Evolutionary conservation across 305 asterid genomes (phyloP), one percentile per base, ranked within the genome.

Genomic region (Salvia sclarea): DNA sequence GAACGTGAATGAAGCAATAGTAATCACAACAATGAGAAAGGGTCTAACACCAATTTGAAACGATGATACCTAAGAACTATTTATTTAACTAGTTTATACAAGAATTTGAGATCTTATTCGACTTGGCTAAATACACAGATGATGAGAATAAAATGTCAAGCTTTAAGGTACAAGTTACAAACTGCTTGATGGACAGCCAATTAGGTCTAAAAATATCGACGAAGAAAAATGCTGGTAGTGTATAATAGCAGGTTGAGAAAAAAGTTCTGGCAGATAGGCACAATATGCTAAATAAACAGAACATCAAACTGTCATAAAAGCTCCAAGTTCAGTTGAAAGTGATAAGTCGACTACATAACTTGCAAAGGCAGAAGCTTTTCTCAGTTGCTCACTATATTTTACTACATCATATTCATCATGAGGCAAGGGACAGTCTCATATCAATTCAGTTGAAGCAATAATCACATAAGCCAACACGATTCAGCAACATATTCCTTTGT

Each of bases 21-120:
- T 18, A 13, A 5, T 50, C 48, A 49, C 31, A 61, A 61, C 67
- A 60, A 61, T 58, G 67, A 6, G 37, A 40, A 21, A 53, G 55
- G 58, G 20, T 33, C 24, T 28, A 60, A 54, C 50, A 70, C 54
- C 52, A 65, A 28, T 53, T 69, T 16, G 56, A 44, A 35, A 69
- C 45, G 11, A 43, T 64, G 64, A 21, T 59, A 53, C 63, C 30
- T 14, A 41, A 47, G 47, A 61, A 47, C 18, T 5, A 35, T 24
- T 12, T 45, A 24, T 43, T 25, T 37, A 16, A 56, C 22, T 6
- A 48, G 33, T 14, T 50, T 18, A 21, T 8, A 14, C 22, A 24
- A 4, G 18, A 16, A 52, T 22, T 38, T 20, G 44, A 56, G 64
- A 41, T 14, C 41, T 38, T 33, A 20, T 40, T 25, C 58, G 28